phyloP scores from a whole-genome alignment of 768 basidiomycete genomes.

The Tubosaeta sp. region DNA sequence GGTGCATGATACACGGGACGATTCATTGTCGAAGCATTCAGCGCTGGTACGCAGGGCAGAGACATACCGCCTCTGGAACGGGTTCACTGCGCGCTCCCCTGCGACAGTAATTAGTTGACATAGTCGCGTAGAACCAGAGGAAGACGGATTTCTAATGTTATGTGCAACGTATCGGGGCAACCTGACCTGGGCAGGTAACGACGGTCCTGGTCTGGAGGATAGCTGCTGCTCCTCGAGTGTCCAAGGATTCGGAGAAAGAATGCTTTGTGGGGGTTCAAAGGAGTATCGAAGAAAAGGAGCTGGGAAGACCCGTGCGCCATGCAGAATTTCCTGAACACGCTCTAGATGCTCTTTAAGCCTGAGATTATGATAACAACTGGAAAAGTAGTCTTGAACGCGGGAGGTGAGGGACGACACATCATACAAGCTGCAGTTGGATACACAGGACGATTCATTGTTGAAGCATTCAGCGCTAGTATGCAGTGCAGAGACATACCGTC shows the following conservation, averaged over 20 bases:
- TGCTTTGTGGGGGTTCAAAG: neutral
- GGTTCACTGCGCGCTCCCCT: neutral
- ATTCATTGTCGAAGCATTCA: slow-evolving; percentile 1
- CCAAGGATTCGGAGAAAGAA: neutral
- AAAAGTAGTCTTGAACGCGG: slow-evolving; percentile 1
- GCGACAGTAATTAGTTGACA: neutral
- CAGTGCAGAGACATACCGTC: neutral
- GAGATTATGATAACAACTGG: slow-evolving; percentile 10
- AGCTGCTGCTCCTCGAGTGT: neutral
- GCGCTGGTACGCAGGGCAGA: neutral
- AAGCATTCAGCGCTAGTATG: neutral
- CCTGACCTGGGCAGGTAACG: neutral
- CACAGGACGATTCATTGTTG: too few relatives aligned
- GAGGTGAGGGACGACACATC: neutral
- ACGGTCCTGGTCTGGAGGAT: neutral
- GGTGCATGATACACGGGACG: neutral
- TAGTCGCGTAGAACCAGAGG: neutral
- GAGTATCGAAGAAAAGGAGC: neutral
- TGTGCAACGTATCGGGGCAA: neutral
- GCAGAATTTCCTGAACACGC: neutral
- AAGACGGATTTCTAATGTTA: neutral
- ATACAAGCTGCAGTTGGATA: neutral
- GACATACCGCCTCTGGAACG: neutral
- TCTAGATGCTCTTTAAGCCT: slow-evolving; percentile 1
- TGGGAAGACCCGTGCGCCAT: neutral